Evolutionary conservation across 2,329 filamentous ascomycete species (phyloP), one percentile per base, ranked within the genome.

Genomic region (Aspergillus sp.): DNA sequence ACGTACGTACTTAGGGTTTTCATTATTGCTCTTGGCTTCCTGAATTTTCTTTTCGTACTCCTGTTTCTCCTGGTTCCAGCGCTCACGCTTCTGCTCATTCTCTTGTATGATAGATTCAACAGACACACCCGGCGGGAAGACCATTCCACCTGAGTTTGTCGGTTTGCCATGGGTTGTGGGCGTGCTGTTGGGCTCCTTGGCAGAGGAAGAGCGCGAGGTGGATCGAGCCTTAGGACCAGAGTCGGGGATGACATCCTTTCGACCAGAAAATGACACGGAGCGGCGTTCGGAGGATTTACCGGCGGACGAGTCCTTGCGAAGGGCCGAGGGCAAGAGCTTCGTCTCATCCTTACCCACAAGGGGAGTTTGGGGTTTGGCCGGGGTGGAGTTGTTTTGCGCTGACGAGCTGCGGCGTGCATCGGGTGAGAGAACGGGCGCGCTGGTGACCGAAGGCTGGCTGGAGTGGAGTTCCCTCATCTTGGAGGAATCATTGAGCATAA

Each of bases 221-320:
- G 49, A 47, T 19, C 45, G 50, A 7, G 56, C 42, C 8, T 26
- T 8, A 27, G 36, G 8, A 8, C 27, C 41, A 48, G 8, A 47
- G 44, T 2, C 44, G 38, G 10, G 51, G 8, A 52, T 26, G 35
- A 52, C 28, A 4, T 57, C 51, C 7, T 54, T 54, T 7, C 45
- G 51, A 6, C 58, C 59, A 4, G 46, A 52, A 42, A 62, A 62
- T 10, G 60, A 63, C 29, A 62, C 57, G 3, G 59, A 62, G 26
- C 57, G 57, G 7, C 52, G 49, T 42, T 52, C 48, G 3, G 47
- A 42, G 3, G 36, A 36, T 32, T 43, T 46, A 8, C 56, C 51
- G 12, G 45, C 43, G 1, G 53, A 51, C 1, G 54, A 52, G 10
- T 55, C 55, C 43, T 61, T 63, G 10, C 57, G 58, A 39, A 63